phyloP scores from a whole-genome alignment of 352 stramenopile species.

The Paralagenidium karlingii region DNA sequence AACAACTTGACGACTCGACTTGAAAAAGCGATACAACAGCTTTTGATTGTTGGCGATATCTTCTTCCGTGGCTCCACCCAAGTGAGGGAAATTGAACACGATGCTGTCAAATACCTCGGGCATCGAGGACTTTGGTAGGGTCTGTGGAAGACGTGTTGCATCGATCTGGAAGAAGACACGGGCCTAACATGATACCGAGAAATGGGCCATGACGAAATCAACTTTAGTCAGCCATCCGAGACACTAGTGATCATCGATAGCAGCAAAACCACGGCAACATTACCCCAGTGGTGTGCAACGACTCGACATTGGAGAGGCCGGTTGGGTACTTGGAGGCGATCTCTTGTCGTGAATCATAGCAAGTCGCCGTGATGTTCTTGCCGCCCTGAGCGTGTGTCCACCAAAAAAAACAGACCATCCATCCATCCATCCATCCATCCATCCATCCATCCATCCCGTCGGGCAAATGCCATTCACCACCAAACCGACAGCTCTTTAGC shows the following conservation, averaged over 20 bases:
- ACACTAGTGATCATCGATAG: neutral
- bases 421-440: too few relatives aligned
- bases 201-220: too few relatives aligned
- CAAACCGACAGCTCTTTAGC: too few relatives aligned
- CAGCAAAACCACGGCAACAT: neutral
- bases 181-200: conserved; percentile 20
- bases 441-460: neutral
- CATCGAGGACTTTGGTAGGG: conserved; percentile 30
- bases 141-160: conserved; percentile 41
- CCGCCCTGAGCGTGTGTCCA: conserved; percentile 25
- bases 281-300: conserved; percentile 57
- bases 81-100: conserved; percentile 81
- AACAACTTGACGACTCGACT: conserved; percentile 39
- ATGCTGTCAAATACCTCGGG: conserved; percentile 46
- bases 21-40: conserved; percentile 66
- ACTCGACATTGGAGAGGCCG: conserved; percentile 48
- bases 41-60: conserved; percentile 77
- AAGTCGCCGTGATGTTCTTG: conserved; percentile 50
- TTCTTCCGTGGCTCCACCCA: conserved; percentile 68
- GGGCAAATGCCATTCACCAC: too few relatives aligned
- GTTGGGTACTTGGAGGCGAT: conserved; percentile 65
- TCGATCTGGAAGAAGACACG: conserved; percentile 56
- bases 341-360: conserved; percentile 58
- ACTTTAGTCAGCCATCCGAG: neutral
- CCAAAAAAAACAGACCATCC: too few relatives aligned